phyloP scores from a whole-genome alignment of 148 eudicot species.

The Fagopyrum homotropicum region DNA sequence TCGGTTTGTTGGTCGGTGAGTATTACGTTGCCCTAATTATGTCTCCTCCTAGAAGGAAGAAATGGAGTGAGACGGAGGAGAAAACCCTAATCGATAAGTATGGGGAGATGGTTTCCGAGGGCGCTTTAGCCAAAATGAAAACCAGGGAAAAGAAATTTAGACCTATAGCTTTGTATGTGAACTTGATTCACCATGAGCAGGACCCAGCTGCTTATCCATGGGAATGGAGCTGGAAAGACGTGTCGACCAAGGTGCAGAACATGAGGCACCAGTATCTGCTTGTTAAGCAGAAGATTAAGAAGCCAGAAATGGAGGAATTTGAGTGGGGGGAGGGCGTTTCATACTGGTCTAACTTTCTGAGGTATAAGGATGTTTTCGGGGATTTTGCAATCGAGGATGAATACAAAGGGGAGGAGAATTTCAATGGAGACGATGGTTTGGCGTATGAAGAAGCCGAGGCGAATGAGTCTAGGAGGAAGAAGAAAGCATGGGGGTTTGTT shows the following conservation, averaged over 20 bases:
- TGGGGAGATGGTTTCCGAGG: conserved; percentile 62
- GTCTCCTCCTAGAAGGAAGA: conserved; percentile 69
- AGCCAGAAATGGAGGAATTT: conserved; percentile 57
- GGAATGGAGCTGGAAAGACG: conserved; percentile 97
- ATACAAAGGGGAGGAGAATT: conserved; percentile 58
- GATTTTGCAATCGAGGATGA: conserved; percentile 43
- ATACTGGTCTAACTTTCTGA: conserved; percentile 78
- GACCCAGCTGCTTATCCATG: conserved; percentile 75
- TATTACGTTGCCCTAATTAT: conserved; percentile 13
- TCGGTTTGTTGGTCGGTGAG: conserved; percentile 5
- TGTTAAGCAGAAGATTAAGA: conserved; percentile 93
- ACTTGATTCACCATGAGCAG: conserved; percentile 54
- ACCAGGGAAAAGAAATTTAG: conserved; percentile 83
- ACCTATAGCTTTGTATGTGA: conserved; percentile 78
- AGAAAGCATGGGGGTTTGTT: conserved; percentile 58
- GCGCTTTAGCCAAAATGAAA: conserved; percentile 76
- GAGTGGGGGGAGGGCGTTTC: conserved; percentile 80
- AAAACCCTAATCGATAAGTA: conserved; percentile 72
- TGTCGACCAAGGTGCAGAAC: conserved; percentile 90
- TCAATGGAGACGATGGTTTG: conserved; percentile 50
- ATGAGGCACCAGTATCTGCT: conserved; percentile 93
- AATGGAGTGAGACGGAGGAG: conserved; percentile 93
- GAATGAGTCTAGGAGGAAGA: conserved; percentile 53
- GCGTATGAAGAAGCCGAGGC: conserved; percentile 68
- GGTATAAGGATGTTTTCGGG: conserved; percentile 89